These are phyloP conservation scores for Coniophora puteana DNA, from an alignment of 1,284 basidiomycete species.

Conservation along the genomic window DNA sequence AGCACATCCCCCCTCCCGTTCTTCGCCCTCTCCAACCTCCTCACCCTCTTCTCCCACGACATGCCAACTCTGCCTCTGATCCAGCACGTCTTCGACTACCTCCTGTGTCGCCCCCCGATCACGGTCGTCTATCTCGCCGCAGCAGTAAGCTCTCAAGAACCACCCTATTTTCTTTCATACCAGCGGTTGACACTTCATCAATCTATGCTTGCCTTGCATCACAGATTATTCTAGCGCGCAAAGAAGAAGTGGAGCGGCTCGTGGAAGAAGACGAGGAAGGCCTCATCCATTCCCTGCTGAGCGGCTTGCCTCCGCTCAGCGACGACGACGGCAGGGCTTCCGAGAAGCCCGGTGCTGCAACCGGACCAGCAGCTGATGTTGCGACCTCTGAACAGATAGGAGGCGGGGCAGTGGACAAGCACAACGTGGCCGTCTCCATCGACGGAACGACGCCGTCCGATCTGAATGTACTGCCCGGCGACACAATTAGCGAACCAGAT, in stretches of 20 bases:
- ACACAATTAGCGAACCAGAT: not conserved
- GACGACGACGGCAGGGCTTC: constrained; percentile 14
- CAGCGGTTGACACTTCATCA: constrained; percentile 6
- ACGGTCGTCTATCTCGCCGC: constrained; percentile 78
- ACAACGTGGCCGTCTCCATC: not conserved
- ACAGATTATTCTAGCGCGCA: constrained; percentile 61
- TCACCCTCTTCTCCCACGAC: constrained; percentile 91
- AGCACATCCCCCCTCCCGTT: constrained; percentile 71
- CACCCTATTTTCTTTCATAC: not conserved
- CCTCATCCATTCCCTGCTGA: constrained; percentile 83
- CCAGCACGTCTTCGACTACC: constrained; percentile 86
- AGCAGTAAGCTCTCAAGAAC: constrained; percentile 50
- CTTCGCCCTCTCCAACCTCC: constrained; percentile 85
- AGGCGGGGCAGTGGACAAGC: not conserved
- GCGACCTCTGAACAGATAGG: not conserved
- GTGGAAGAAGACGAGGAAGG: constrained; percentile 69
- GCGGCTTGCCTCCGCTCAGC: constrained; percentile 63
- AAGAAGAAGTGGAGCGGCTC: constrained; percentile 52
- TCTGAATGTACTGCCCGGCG: not conserved
- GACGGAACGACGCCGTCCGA: not conserved
- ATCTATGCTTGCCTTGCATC: constrained; percentile 1
- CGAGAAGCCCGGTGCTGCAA: not conserved
- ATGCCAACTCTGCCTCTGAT: constrained; percentile 80
- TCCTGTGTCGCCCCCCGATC: constrained; percentile 81
- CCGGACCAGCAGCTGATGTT: not conserved